Evolutionary conservation across 2,329 filamentous ascomycete species (phyloP), one percentile per base, ranked within the genome.

Genomic region (Truncatella angustata): DNA sequence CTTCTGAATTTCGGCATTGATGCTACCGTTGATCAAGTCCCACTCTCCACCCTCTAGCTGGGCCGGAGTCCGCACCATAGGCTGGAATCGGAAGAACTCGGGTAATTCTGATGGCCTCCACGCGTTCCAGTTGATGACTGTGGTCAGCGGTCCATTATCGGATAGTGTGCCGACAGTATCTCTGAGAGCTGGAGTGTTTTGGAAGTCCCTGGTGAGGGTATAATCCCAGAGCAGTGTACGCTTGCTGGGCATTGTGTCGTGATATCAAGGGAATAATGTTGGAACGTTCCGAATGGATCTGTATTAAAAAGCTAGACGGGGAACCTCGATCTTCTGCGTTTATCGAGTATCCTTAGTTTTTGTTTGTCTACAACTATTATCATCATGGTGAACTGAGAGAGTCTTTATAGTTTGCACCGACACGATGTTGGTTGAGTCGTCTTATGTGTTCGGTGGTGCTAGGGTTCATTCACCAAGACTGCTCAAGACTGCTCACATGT

Each of bases 221-320:
- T 66, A 75, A 58, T 74, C 72, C 72, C 72, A 75, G 30, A 74
- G 65, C 36, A 75, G 66, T 56, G 67, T 67, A 11, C 71, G 63
- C 58, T 74, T 74, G 20, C 14, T 7, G 28, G 14, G 7, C 7
- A 32, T 14, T 14, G 14, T 32, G 7, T 32, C 28, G 28, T 9
- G 28, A 32, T 32, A 9, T 32, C 7, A 9, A 32, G 7, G 14
- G 7, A 32, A 32, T 3, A 10, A 44, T 44, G n/a, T 44, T 16
- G n/a, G n/a, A n/a, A n/a, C n/a, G n/a, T n/a, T n/a, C n/a, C n/a
- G n/a, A n/a, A n/a, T n/a, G n/a, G n/a, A n/a, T n/a, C n/a, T n/a
- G n/a, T n/a, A n/a, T n/a, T n/a, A n/a, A n/a, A n/a, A n/a, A n/a
- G n/a, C n/a, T n/a, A n/a, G n/a, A n/a, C n/a, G n/a, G n/a, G n/a